A percentile compares a stretch with the other conserved stretches of the same genome.
Evolutionary conservation across 345 rosid species (phyloP).

Genomic region (Rhodomyrtus tomentosa): DNA sequence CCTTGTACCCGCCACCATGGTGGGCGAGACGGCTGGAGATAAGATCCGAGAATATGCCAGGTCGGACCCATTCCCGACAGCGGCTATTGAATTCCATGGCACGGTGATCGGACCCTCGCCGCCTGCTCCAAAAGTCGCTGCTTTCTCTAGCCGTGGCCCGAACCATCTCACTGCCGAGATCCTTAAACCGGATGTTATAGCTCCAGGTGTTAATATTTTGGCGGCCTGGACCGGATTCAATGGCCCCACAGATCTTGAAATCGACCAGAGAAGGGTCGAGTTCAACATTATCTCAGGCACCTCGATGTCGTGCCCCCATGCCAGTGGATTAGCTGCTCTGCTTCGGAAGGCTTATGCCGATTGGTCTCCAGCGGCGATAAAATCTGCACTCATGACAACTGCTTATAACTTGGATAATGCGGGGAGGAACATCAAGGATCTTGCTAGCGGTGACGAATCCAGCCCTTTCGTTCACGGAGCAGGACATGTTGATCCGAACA

Average conservation of each 20-base stretch:
- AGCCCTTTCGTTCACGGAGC: conserved; percentile 68
- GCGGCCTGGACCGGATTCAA: conserved; percentile 73
- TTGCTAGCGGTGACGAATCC: conserved; percentile 50
- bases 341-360: conserved; percentile 47
- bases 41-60: conserved; percentile 35
- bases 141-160: conserved; percentile 79
- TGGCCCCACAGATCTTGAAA: conserved; percentile 46
- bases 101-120: conserved; percentile 39
- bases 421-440: conserved; percentile 55
- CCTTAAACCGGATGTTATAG: conserved; percentile 75
- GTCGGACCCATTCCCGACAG: conserved; percentile 29
- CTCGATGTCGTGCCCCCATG: conserved; percentile 90
- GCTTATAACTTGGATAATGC: conserved; percentile 59
- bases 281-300: conserved; percentile 83
- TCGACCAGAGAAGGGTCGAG: conserved; percentile 50
- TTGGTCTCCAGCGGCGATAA: conserved; percentile 69
- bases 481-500: conserved; percentile 81
- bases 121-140: conserved; percentile 62
- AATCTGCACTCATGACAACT: conserved; percentile 71
- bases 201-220: conserved; percentile 76
- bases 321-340: conserved; percentile 70
- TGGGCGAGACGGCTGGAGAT: conserved; percentile 38
- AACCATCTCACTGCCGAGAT: conserved; percentile 41
- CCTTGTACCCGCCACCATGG: conserved; percentile 51
- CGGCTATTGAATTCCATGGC: conserved; percentile 35